These are phyloP conservation scores for Boletus huronensis DNA, from an alignment of 768 basidiomycete genomes.

Conservation along the genomic window DNA sequence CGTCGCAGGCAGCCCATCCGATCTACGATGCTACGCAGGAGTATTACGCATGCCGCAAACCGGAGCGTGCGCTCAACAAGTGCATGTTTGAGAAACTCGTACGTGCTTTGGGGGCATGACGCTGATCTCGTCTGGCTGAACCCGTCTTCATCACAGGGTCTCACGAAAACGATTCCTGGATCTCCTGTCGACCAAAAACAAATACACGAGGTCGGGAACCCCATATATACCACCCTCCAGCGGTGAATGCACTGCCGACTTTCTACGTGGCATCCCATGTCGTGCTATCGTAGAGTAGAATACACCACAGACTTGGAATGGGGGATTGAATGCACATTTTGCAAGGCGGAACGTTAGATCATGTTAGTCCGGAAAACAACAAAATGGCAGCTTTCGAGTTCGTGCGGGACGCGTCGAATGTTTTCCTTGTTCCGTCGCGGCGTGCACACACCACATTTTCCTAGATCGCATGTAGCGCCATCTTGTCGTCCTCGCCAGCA, in stretches of 20 bases:
- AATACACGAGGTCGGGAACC: constrained; percentile 85
- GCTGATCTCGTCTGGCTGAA: background rate
- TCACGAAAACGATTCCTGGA: constrained; percentile 89
- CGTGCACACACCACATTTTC: constrained; percentile 22
- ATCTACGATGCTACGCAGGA: constrained; percentile 47
- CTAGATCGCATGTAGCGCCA: background rate
- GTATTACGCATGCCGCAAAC: constrained; percentile 85
- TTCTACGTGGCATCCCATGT: constrained; percentile 1
- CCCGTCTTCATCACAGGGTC: constrained; percentile 53
- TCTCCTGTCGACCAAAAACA: constrained; percentile 75
- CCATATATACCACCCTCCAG: constrained; percentile 80
- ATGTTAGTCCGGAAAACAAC: background rate
- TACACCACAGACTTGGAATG: background rate
- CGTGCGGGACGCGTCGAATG: constrained; percentile 17
- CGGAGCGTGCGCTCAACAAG: constrained; percentile 81
- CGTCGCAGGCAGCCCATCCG: background rate
- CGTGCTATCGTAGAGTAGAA: constrained; percentile 23
- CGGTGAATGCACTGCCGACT: constrained; percentile 46
- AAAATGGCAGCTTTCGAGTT: background rate
- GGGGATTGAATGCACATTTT: background rate
- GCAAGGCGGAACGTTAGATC: background rate
- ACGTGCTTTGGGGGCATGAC: constrained; percentile 31
- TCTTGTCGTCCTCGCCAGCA: background rate
- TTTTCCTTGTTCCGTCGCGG: constrained; percentile 27
- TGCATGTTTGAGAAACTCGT: constrained; percentile 98